phyloP scores from a whole-genome alignment of 108 stramenopile species.

The Parietichytrium sp. region DNA sequence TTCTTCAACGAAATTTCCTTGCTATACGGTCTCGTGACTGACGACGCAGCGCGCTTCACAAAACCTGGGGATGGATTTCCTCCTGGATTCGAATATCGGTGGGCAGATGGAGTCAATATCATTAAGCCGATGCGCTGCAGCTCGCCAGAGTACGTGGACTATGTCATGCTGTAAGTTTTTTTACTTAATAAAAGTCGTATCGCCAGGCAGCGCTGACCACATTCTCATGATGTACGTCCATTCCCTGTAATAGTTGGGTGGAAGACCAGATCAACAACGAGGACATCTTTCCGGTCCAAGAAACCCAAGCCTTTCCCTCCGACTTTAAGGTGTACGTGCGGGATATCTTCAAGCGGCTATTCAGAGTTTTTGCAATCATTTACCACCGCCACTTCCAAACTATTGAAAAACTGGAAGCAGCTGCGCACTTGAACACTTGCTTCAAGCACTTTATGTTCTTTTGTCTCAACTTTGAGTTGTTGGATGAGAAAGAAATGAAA shows the following conservation, averaged over 20 bases:
- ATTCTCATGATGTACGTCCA: no score
- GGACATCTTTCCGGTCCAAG: slow-evolving; percentile 31
- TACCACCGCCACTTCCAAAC: slow-evolving; percentile 55
- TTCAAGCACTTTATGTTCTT: slow-evolving; percentile 70
- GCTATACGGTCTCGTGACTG: slow-evolving; percentile 56
- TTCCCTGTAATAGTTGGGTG: no score
- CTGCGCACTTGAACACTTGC: slow-evolving; percentile 64
- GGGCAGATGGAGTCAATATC: slow-evolving; percentile 40
- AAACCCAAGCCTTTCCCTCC: slow-evolving; percentile 47
- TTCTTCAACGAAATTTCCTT: slow-evolving; percentile 64
- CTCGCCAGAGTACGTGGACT: slow-evolving; percentile 57
- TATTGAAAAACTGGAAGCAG: slow-evolving; percentile 57
- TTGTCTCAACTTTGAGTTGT: slow-evolving; percentile 44
- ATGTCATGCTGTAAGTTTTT: slow-evolving; percentile 58
- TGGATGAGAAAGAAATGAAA: slow-evolving; percentile 37
- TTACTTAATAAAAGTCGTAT: no score
- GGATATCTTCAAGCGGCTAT: slow-evolving; percentile 59
- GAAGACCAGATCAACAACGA: slow-evolving; percentile 66
- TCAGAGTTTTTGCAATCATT: slow-evolving; percentile 65
- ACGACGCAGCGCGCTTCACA: slow-evolving; percentile 17
- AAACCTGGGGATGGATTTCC: slow-evolving; percentile 40
- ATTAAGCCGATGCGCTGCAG: neutral
- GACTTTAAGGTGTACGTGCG: slow-evolving; percentile 52
- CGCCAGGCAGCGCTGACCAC: no score
- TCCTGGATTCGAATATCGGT: slow-evolving; percentile 48